Evolutionary conservation across 2,329 filamentous ascomycete genomes (phyloP).

Genomic region (Lachnellula hyalina): DNA sequence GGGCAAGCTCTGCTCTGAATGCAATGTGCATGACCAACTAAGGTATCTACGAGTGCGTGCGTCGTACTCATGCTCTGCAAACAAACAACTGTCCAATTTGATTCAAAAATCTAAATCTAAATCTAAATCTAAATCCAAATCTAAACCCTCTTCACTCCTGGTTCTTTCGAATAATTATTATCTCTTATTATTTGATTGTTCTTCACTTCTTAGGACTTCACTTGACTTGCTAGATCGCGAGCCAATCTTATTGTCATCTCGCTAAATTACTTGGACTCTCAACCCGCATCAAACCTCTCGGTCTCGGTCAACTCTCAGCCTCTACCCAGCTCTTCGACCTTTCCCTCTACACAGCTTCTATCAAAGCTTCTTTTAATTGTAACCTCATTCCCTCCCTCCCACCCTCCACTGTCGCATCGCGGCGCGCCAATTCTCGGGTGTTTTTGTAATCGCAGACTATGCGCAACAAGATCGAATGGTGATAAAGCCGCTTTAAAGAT

Average conservation of each 20-base stretch:
- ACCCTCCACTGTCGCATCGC: slow-evolving; percentile 19
- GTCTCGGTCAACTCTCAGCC: slow-evolving; percentile 7
- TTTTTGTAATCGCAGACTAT: slow-evolving; percentile 9
- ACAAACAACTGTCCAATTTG: no score
- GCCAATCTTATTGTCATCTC: slow-evolving; percentile 12
- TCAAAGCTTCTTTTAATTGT: slow-evolving; percentile 11
- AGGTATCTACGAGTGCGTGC: no score
- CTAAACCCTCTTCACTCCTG: no score
- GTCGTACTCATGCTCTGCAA: no score
- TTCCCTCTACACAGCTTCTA: slow-evolving; percentile 8
- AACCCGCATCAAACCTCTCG: slow-evolving; percentile 1
- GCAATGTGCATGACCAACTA: no score
- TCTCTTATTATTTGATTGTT: no score
- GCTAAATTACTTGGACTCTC: slow-evolving; percentile 2
- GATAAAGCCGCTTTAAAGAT: slow-evolving; percentile 11
- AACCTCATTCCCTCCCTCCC: slow-evolving; percentile 11
- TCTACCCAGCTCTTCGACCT: slow-evolving; percentile 9
- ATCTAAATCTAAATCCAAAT: no score
- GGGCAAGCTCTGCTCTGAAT: no score
- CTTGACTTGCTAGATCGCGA: neutral
- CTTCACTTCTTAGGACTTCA: no score
- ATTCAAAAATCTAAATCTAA: no score
- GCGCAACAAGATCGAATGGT: slow-evolving; percentile 13
- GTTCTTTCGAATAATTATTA: no score
- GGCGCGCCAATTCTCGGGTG: slow-evolving; percentile 8